phyloP scores from a whole-genome alignment of 2,329 filamentous ascomycete species.

The Microsporum canis region DNA sequence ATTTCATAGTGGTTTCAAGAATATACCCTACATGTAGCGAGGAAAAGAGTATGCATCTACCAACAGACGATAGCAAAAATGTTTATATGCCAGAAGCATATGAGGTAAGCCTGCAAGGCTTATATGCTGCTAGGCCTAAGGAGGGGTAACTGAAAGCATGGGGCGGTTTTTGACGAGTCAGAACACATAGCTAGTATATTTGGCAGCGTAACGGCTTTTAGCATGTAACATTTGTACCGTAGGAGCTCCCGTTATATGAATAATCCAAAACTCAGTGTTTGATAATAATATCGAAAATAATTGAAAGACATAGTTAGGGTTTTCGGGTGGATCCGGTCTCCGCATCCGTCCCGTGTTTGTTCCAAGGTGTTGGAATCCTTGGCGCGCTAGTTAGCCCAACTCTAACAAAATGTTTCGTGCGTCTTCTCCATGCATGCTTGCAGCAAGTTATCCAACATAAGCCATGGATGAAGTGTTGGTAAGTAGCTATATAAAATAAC shows the following conservation, averaged over 20 bases:
- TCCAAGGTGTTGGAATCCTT: not conserved
- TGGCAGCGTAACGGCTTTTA: not conserved
- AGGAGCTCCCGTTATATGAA: not conserved
- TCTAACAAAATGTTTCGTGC: not conserved
- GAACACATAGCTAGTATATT: not conserved
- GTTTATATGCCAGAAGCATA: conserved; percentile 13
- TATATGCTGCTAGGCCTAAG: not conserved
- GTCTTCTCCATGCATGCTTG: not conserved
- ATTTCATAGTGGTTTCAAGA: no score
- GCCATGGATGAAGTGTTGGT: not conserved
- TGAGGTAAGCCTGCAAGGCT: not conserved
- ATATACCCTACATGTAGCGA: not conserved
- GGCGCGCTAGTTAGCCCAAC: not conserved
- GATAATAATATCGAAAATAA: not conserved
- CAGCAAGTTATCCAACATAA: not conserved
- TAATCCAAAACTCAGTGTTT: not conserved
- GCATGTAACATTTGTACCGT: not conserved
- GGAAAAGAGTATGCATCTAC: conserved; percentile 12
- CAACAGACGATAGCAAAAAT: conserved; percentile 11
- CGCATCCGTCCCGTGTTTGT: not conserved
- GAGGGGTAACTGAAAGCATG: not conserved
- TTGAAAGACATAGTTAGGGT: not conserved
- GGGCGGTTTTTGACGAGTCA: not conserved
- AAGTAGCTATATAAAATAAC: not conserved
- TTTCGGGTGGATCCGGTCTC: not conserved